Conservation (phyloP, 108 stramenopile genomes). For the Craspedostauros australis region DNA sequence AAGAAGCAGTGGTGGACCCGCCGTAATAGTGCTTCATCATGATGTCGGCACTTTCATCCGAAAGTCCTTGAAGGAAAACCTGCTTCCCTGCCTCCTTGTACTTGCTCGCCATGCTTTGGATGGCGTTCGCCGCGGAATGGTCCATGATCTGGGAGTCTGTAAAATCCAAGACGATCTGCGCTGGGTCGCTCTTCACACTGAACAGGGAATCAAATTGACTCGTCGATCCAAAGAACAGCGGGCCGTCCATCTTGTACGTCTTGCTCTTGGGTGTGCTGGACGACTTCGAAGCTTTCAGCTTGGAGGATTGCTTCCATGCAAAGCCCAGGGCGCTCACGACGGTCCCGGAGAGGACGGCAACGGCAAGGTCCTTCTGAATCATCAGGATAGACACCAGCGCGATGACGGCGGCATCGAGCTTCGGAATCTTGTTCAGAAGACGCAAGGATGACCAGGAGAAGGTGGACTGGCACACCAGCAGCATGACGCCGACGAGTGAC, state of each 20-base stretch:
- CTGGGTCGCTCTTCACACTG: conserved; percentile 46
- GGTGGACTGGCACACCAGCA: conserved; percentile 71
- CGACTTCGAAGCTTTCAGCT: conserved; percentile 24
- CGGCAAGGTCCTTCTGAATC: conserved; percentile 60
- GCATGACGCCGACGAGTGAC: conserved; percentile 70
- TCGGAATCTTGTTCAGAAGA: conserved; percentile 61
- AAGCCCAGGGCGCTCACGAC: conserved; percentile 66
- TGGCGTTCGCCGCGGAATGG: conserved; percentile 69
- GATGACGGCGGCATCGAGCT: conserved; percentile 64
- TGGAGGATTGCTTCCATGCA: conserved; percentile 66
- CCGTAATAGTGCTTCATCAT: conserved; percentile 15
- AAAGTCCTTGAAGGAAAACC: conserved; percentile 52
- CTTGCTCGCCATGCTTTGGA: conserved; percentile 48
- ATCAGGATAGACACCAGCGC: conserved; percentile 54
- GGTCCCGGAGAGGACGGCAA: conserved; percentile 61
- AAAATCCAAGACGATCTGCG: conserved; percentile 71
- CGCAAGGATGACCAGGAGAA: conserved; percentile 72
- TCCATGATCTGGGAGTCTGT: conserved; percentile 52
- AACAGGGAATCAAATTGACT: conserved; percentile 47
- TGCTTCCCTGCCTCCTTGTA: conserved; percentile 57
- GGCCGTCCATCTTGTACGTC: conserved; percentile 63
- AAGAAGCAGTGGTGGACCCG: too few relatives aligned
- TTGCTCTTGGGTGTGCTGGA: conserved; percentile 8
- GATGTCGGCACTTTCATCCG: conserved; percentile 37
- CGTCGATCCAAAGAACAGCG: conserved; percentile 80